Evolutionary conservation across 345 rosid genomes (phyloP), one percentile per base, ranked within the genome.

Genomic region (Carallia brachiata): DNA sequence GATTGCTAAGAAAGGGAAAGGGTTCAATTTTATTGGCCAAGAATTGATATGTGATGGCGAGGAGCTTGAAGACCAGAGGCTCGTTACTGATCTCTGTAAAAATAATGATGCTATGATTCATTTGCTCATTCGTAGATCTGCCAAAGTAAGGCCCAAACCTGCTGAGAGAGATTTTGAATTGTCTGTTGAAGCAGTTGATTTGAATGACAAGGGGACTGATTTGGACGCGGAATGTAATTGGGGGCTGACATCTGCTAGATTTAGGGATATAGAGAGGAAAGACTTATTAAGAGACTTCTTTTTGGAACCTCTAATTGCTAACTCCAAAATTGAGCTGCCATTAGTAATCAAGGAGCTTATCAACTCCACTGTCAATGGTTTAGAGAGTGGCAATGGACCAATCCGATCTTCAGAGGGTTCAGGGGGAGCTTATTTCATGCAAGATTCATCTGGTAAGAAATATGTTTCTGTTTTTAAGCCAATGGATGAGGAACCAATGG

Each of bases 401-500:
- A 69, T 87, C 67, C 69, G 69, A 50, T 85, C 95, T 73, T 82
- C 85, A 6, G 96, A 92, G 75, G 98, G 98, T 34, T 81, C 89
- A 34, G 98, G 98, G 56, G 98, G 98, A 66, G 89, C 88, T 66
- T 92, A 92, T 69, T 84, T 92, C 69, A 90, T 92, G 98, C 90
- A 80, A 81, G 92, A 92, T 74, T 65, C 77, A 50, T 84, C 88
- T 15, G 93, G 93, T 68, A 75, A 75, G 72, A 80, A 79, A 32
- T 88, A 80, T 68, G 75, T 84, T 52, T 87, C 98, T 6, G 91
- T 92, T 70, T 90, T 92, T 65, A 92, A 92, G 75, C 98, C 98
- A 62, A 77, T 79, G 50, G 96, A 92, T 71, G 98, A 92, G 81
- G 98, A 92, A 71, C 98, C 98, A 62, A 79, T 87, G 90, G 92